Base-by-base conservation (phyloP, 371 early-diverging fungal species). In the Apophysomyces ossiformis region DNA sequence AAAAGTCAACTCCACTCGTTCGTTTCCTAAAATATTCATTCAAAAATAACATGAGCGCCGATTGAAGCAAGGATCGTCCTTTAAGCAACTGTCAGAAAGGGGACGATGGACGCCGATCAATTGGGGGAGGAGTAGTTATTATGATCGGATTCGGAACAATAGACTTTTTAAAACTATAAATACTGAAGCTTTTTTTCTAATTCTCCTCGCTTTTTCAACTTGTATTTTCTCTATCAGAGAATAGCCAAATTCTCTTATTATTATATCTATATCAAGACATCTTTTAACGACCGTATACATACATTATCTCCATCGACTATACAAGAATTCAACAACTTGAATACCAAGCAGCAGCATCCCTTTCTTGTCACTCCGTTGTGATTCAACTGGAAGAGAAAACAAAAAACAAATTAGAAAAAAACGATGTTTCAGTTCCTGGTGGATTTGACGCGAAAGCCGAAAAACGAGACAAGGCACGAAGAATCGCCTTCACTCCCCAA, bases 341-440 rank as follows among this genome's bases (percentile, higher is more conserved):
- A 26, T 26, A 26, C 2, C 32, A 26, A 26, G 32, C 32, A 26
- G 32, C 32, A 26, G 4, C 16, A 12, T 43, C 43, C 15, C 16
- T 45, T 45, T 2, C 16, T 32, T 60, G 35, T 21, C 60, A 60
- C 15, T 35, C 60, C 16, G 32, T 15, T 12, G 43, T 7, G 13
- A 39, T 35, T 16, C 60, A 60, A 43, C 21, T 12, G 44, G 26
- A 38, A 18, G 45, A 39, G 21, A 16, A n/a, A 46, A 36, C 62
- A 21, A 38, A 44, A 41, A 35, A 44, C 45, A 60, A 12, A 16
- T n/a, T n/a, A n/a, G n/a, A 16, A 50, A 13, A 44, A 45, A 35
- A 69, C 63, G 21, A 71, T 69, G 69, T 71, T 71, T 44, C 65
- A 68, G 58, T 71, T 71, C 56, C 58, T 57, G 46, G 68, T 58